Base-by-base conservation (phyloP, 2,329 filamentous ascomycete species). In the Aspergillus sp. region DNA sequence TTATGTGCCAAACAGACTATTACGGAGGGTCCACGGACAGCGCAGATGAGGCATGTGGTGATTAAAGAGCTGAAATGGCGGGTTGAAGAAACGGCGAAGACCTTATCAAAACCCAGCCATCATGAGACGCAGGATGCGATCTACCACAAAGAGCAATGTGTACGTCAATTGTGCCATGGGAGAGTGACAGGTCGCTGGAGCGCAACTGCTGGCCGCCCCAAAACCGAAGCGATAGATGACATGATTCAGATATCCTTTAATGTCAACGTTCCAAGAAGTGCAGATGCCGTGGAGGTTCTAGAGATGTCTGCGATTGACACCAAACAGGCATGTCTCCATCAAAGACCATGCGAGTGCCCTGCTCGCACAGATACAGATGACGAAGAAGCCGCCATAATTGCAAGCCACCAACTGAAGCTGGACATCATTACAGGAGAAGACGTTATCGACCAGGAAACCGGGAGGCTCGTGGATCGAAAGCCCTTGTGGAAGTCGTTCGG, bases 401-500 rank as follows among this genome's bases (percentile, higher is more conserved):
- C 46, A 6, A 39, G 30, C 20, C 43, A 51, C 20, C 49, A 41
- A 32, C 39, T 51, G 22, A 48, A 33, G 9, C 37, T 51, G 4
- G 49, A 51, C 22, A 46, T 51, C 5, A 46, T 51, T 39, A 37
- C 43, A 2, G 49, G 49, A 17, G 44, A 48, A 20, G 49, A 51
- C 23, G 46, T 46, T 10, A 41, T 48, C 25, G 39, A 51, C 19
- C 46, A 22, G 7, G 25, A 33, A 13, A 51, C 43, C 3, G 39
- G 43, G 13, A 46, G 9, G n/a, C 25, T 51, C 3, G 46, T 51
- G 30, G 43, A 44, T 27, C 46, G 49, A 27, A 48, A 44, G 23
- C 43, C 43, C 20, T 20, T 38, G 4, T 46, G 20, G 46, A 51
- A 48, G 23, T 46, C 46, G 3, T 51, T 51, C 15, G 23, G 33